A percentile compares a stretch with the other conserved stretches of the same genome.
phyloP scores from a whole-genome alignment of 495 filamentous ascomycete genomes.

The Antarctomyces pellizariae region DNA sequence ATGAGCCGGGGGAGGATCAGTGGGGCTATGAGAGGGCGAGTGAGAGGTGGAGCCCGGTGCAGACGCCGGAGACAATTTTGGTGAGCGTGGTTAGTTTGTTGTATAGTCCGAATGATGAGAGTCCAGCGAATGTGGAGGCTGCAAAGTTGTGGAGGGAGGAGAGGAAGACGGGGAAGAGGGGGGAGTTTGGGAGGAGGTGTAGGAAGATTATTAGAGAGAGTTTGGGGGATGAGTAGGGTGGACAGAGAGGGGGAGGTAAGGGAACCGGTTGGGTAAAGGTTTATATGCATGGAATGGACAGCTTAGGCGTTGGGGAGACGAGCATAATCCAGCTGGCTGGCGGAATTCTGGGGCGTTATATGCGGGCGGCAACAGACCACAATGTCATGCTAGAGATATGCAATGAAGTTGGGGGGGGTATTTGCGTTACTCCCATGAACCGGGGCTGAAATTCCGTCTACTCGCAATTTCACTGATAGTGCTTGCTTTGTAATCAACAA shows the following conservation, averaged over 20 bases:
- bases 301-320: too few species aligned
- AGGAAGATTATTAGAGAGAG: conserved; percentile 65
- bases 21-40: conserved; percentile 84
- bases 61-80: conserved; percentile 87
- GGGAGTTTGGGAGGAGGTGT: conserved; percentile 53
- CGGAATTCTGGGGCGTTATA: too few species aligned
- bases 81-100: conserved; percentile 87
- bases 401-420: too few species aligned
- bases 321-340: too few species aligned
- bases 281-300: too few species aligned
- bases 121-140: conserved; percentile 85
- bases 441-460: too few species aligned
- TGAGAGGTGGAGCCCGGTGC: conserved; percentile 92
- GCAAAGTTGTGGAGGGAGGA: conserved; percentile 73
- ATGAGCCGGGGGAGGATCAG: conserved; percentile 87
- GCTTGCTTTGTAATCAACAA: too few species aligned
- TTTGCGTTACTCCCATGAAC: too few species aligned
- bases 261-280: neutral
- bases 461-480: too few species aligned
- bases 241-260: neutral
- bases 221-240: conserved; percentile 39
- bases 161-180: conserved; percentile 21
- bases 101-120: conserved; percentile 82
- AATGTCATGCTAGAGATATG: too few species aligned
- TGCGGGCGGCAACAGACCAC: too few species aligned